Base-by-base conservation (phyloP, 139 green algal genomes). In the Edaphochlamys debaryana region DNA sequence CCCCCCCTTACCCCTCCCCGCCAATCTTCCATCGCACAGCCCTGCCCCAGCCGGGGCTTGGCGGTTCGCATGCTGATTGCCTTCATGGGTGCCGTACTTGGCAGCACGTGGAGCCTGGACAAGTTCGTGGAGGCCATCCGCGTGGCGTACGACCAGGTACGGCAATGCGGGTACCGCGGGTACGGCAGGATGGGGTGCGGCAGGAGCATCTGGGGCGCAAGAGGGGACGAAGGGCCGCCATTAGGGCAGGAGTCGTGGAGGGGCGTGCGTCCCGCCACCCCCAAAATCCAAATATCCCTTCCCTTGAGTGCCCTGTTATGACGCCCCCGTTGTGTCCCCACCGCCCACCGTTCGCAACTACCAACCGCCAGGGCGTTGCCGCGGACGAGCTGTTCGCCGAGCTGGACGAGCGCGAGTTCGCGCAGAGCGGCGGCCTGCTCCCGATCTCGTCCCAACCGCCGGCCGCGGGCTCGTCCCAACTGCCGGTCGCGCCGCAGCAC, bases 61-160 rank as follows among this genome's bases (percentile, higher is more conserved):
- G 90, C 90, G 0, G 86, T 95, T 45, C 70, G 88, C n/a, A 82
- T 96, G 62, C 88, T 96, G 37, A 85, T 95, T 4, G 80, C 86
- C 15, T 96, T 96, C 87, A 93, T 92, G 80, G 93, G 92, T 0
- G 91, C 85, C 1, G 90, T 87, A 23, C 67, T 90, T 22, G 91
- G 93, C 41, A 84, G 69, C 34, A 40, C 45, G 0, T 90, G 85
- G 68, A 72, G 83, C 8, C 75, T 87, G 25, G 68, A 45, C 27
- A 85, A 84, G 69, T 95, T 96, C 76, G 85, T 94, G 37, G 77
- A 91, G 19, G 54, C 42, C 20, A 69, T 82, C 13, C 42, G 50
- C 0, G 48, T 87, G 67, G 83, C 79, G 83, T 82, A 82, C 63
- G 63, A 73, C 1, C 76, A 82, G 76, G 76, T 82, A 42, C 4